Percentiles rank a stretch among this genome's conserved stretches.
Evolutionary conservation across 2,329 filamentous ascomycete genomes (phyloP).

Genomic region (Zymoseptoria passerinii): DNA sequence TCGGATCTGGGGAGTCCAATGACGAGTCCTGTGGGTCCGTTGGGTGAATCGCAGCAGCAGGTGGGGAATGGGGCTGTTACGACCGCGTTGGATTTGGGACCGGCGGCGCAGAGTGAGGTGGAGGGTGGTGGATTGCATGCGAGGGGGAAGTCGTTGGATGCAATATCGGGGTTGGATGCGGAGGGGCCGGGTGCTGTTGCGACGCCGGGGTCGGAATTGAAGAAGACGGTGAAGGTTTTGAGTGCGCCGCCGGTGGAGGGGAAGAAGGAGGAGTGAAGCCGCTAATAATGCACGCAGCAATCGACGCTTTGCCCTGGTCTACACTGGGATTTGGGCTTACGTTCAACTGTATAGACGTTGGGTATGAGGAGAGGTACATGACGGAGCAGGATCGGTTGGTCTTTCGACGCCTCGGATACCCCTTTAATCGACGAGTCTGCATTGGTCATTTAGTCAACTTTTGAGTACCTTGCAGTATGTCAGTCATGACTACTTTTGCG

Average conservation of each 20-base stretch:
- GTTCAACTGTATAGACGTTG: no score
- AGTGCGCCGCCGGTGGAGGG: not conserved
- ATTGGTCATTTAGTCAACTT: no score
- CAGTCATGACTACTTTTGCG: no score
- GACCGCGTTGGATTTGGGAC: constrained; percentile 26
- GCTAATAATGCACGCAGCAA: no score
- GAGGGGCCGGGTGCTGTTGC: not conserved
- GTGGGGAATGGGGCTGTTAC: constrained; percentile 4
- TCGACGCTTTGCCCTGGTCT: no score
- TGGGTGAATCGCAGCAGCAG: constrained; percentile 6
- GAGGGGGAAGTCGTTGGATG: constrained; percentile 7
- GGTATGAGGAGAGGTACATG: no score
- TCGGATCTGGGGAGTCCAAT: constrained; percentile 18
- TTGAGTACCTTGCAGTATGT: no score
- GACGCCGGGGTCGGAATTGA: not conserved
- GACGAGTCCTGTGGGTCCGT: constrained; percentile 21
- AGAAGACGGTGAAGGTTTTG: constrained; percentile 3
- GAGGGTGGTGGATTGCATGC: constrained; percentile 3
- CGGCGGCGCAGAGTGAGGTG: constrained; percentile 16
- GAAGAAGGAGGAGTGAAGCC: not conserved
- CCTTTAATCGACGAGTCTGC: no score
- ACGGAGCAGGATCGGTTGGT: no score
- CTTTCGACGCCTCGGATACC: no score
- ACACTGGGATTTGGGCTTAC: no score
- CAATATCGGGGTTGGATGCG: constrained; percentile 1